Evolutionary conservation across 1,284 basidiomycete genomes (phyloP).

Genomic region (Tylopilus orsonianus): DNA sequence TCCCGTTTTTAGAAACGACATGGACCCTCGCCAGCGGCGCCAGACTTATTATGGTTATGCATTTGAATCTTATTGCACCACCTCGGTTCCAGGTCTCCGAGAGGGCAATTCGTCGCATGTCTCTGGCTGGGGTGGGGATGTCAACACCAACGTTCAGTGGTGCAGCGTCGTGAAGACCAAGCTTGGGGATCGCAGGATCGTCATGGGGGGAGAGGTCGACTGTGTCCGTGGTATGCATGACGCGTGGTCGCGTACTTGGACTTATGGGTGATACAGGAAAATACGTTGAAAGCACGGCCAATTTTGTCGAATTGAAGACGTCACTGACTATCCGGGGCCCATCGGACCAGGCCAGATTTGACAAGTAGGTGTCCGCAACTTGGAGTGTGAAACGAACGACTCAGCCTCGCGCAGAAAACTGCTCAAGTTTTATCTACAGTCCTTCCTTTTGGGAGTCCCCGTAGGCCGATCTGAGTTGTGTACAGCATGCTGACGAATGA

Average conservation of each 20-base stretch:
- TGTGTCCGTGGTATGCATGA: constrained; percentile 71
- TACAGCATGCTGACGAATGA: constrained; percentile 1
- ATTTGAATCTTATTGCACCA: constrained; percentile 86
- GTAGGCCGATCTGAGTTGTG: constrained; percentile 44
- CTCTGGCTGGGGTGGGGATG: constrained; percentile 78
- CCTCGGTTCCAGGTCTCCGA: constrained; percentile 34
- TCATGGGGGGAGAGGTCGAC: constrained; percentile 95
- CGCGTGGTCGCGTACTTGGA: neutral
- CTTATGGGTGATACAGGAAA: constrained; percentile 39
- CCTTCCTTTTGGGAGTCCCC: constrained; percentile 88
- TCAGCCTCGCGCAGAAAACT: constrained; percentile 64
- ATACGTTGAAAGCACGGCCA: constrained; percentile 59
- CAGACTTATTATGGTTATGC: constrained; percentile 79
- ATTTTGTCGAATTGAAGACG: constrained; percentile 92
- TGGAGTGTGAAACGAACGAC: neutral
- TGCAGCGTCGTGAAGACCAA: constrained; percentile 92
- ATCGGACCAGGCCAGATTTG: constrained; percentile 75
- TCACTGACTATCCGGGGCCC: constrained; percentile 74
- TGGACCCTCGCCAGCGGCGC: constrained; percentile 56
- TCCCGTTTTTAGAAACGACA: constrained; percentile 50
- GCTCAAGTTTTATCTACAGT: constrained; percentile 95
- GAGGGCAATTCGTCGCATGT: constrained; percentile 22
- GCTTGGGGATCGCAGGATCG: constrained; percentile 75
- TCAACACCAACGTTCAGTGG: constrained; percentile 96
- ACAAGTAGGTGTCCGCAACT: constrained; percentile 53